Conservation (phyloP, 805 yeast genomes). For the Brettanomyces sp. region DNA sequence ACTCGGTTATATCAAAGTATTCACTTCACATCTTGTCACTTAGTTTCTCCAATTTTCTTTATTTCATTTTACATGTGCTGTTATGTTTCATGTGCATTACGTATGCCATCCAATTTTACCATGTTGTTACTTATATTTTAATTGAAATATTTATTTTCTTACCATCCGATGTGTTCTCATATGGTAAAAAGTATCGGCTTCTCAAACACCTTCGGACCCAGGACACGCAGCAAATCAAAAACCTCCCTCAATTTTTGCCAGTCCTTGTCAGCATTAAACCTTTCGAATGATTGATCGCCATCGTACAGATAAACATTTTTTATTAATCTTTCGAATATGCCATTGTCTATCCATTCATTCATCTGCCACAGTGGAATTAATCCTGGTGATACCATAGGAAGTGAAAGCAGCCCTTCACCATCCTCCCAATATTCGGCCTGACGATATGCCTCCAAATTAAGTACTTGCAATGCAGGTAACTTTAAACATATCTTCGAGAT, state of each 20-base stretch:
- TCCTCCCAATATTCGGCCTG: conserved; percentile 8
- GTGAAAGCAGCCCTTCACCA: conserved; percentile 16
- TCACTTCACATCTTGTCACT: no score
- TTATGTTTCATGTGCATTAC: no score
- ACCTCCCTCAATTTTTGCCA: conserved; percentile 19
- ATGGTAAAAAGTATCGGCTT: conserved; percentile 16
- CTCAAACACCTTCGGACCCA: conserved; percentile 31
- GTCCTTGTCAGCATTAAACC: conserved; percentile 6
- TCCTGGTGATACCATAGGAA: conserved; percentile 36
- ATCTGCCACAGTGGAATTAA: conserved; percentile 39
- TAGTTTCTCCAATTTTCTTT: no score
- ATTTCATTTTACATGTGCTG: no score
- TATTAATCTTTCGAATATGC: conserved; percentile 10
- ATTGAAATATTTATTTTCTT: not conserved
- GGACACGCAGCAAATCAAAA: conserved; percentile 33
- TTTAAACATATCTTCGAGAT: conserved; percentile 1
- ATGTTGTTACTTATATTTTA: no score
- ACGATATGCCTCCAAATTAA: conserved; percentile 9
- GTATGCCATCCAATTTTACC: no score
- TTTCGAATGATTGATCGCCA: conserved; percentile 1
- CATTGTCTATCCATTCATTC: conserved; percentile 24
- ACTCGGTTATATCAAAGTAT: no score
- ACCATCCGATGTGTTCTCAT: not conserved
- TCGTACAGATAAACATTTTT: conserved; percentile 2
- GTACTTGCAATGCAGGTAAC: conserved; percentile 6